Evolutionary conservation across 768 basidiomycete species (phyloP).

Genomic region (Rhizopogon vinicolor): DNA sequence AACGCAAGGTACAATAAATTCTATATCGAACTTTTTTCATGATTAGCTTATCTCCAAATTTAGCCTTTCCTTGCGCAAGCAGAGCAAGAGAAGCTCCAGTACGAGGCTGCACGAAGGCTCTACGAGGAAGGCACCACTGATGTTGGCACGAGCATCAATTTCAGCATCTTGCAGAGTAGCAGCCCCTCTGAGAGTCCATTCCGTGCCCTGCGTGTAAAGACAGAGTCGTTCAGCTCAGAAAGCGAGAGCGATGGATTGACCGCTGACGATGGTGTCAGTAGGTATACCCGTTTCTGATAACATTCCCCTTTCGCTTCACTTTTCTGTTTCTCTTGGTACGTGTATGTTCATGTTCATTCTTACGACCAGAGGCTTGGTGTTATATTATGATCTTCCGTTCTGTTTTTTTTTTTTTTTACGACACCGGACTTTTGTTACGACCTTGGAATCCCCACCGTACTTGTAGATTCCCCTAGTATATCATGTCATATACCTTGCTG

Average conservation of each 20-base stretch:
- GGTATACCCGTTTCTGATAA: constrained; percentile 31
- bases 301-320: constrained; percentile 8
- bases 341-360: constrained; percentile 27
- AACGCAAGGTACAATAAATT: constrained; percentile 68
- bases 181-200: constrained; percentile 49
- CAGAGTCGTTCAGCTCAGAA: constrained; percentile 61
- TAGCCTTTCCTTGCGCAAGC: constrained; percentile 93
- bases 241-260: constrained; percentile 64
- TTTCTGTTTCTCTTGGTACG: constrained; percentile 8
- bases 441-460: constrained; percentile 33
- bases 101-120: constrained; percentile 77
- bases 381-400: constrained; percentile 13
- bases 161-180: constrained; percentile 72
- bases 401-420: constrained; percentile 17
- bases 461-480: constrained; percentile 32
- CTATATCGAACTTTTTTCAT: constrained; percentile 1
- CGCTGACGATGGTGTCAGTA: constrained; percentile 43
- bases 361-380: constrained; percentile 33
- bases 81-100: constrained; percentile 93
- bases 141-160: constrained; percentile 72
- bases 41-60: constrained; percentile 11
- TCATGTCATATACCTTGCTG: constrained; percentile 26
- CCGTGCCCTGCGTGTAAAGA: constrained; percentile 40
- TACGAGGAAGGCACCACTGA: constrained; percentile 82
- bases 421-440: constrained; percentile 20